Conservation (phyloP, 2,329 filamentous ascomycete genomes). For the Aspergillus caelatus region DNA sequence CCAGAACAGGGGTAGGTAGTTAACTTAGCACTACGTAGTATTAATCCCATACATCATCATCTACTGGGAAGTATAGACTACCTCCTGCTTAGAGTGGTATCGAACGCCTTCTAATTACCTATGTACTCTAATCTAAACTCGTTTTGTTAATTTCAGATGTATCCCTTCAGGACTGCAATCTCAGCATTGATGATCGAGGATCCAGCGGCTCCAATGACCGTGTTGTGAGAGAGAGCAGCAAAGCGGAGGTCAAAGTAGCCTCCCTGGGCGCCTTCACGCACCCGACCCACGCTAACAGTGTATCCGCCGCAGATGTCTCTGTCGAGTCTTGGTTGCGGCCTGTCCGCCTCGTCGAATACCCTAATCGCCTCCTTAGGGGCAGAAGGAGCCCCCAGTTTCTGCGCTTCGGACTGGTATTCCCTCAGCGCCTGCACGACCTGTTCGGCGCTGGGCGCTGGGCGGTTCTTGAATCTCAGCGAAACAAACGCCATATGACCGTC, state of each 20-base stretch:
- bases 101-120: conserved; percentile 9
- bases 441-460: conserved; percentile 73
- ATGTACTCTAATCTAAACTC: conserved; percentile 9
- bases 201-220: conserved; percentile 93
- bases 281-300: conserved; percentile 84
- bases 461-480: conserved; percentile 76
- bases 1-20: background rate
- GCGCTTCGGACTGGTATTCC: conserved; percentile 78
- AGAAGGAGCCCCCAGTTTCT: conserved; percentile 81
- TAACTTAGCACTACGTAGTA: background rate
- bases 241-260: conserved; percentile 95
- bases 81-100: background rate
- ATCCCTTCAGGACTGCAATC: conserved; percentile 86
- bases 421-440: conserved; percentile 78
- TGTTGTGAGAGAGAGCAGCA: conserved; percentile 87
- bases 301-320: conserved; percentile 84
- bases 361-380: conserved; percentile 80
- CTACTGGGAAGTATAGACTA: background rate
- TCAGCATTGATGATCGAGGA: conserved; percentile 95
- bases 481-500: conserved; percentile 97
- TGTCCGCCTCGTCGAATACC: conserved; percentile 86
- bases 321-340: conserved; percentile 89
- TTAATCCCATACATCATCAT: too few relatives aligned
- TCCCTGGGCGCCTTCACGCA: conserved; percentile 76
- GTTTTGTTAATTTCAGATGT: conserved; percentile 55